These are phyloP conservation scores for Scedosporium apiospermum DNA, from an alignment of 2,329 filamentous ascomycete species.

Conservation along the genomic window DNA sequence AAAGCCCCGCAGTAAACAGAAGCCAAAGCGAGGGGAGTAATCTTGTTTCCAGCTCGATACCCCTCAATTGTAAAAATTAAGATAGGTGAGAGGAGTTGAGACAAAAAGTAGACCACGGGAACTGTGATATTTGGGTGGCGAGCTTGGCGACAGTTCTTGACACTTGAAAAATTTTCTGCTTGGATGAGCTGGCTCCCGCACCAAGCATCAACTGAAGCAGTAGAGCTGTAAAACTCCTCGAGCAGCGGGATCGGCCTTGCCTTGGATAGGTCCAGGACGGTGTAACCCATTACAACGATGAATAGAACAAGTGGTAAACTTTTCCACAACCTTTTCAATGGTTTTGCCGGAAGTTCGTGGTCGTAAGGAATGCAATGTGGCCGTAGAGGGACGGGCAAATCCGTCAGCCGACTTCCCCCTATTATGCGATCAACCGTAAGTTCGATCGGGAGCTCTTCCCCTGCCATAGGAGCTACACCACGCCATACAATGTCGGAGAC, in stretches of 20 bases:
- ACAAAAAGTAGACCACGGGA: not conserved
- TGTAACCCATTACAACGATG: not conserved
- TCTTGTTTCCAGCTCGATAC: not conserved
- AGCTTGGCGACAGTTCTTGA: not conserved
- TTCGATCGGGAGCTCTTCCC: not conserved
- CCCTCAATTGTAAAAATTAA: not conserved
- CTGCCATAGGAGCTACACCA: not conserved
- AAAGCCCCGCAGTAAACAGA: not conserved
- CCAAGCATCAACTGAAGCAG: too few relatives aligned
- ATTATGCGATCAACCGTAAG: not conserved
- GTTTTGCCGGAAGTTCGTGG: not conserved
- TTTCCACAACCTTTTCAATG: not conserved
- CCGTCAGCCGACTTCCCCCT: not conserved
- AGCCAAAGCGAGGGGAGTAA: not conserved
- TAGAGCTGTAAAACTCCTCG: too few relatives aligned
- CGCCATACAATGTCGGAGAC: not conserved
- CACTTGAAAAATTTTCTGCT: not conserved
- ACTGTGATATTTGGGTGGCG: not conserved
- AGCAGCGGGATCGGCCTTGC: not conserved
- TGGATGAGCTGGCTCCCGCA: not conserved
- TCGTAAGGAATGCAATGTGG: not conserved
- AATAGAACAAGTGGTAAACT: not conserved
- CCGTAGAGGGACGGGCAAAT: not conserved
- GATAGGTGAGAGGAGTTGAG: not conserved
- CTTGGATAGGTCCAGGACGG: not conserved